These are phyloP conservation scores for Neurospora cerealis DNA, from an alignment of 495 filamentous ascomycete species.

Conservation along the genomic window DNA sequence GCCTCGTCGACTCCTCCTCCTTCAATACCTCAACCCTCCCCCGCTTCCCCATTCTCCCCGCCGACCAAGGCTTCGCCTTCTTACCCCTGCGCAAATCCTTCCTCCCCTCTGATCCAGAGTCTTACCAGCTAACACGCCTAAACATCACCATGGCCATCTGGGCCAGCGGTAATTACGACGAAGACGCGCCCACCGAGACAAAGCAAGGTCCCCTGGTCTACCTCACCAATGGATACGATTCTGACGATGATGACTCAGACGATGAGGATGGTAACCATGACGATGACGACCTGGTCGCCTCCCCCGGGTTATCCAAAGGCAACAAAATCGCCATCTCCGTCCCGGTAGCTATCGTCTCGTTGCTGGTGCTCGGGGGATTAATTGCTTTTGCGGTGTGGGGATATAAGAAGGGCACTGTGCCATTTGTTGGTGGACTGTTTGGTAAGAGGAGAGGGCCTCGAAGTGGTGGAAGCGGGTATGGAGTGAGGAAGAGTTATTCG, in stretches of 20 bases:
- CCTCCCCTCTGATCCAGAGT: background rate
- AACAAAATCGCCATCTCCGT: constrained; percentile 12
- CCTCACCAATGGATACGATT: background rate
- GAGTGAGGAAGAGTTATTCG: constrained; percentile 14
- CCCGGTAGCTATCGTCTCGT: constrained; percentile 12
- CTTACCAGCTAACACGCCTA: background rate
- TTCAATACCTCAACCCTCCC: constrained; percentile 11
- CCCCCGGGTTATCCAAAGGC: background rate
- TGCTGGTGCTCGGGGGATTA: background rate
- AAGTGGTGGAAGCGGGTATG: constrained; percentile 16
- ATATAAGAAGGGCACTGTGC: constrained; percentile 10
- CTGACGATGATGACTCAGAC: background rate
- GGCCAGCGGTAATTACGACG: background rate
- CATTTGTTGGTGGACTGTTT: constrained; percentile 7
- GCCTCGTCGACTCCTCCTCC: background rate
- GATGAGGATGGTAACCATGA: background rate
- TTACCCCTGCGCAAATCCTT: constrained; percentile 8
- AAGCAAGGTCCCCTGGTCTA: constrained; percentile 1
- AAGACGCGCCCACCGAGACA: background rate
- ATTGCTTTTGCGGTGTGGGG: background rate
- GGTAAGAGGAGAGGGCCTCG: background rate
- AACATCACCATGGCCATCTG: background rate
- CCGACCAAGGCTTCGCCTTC: background rate
- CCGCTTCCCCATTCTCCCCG: constrained; percentile 10
- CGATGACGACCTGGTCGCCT: background rate